Conservation (phyloP, 2,329 filamentous ascomycete genomes). For the Diplodia corticola region DNA sequence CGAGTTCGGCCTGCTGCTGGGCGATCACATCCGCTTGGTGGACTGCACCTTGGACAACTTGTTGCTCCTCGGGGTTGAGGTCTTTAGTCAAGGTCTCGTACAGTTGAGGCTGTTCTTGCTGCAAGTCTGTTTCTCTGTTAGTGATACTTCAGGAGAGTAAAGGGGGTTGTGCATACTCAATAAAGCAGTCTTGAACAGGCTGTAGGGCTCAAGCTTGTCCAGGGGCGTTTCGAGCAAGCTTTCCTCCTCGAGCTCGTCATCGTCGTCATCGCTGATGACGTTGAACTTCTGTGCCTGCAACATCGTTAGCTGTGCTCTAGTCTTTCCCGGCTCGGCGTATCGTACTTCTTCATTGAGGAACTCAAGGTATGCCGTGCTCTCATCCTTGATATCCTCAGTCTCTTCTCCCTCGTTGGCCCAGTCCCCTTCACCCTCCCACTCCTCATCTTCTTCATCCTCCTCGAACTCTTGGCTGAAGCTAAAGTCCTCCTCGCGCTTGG, state of each 20-base stretch:
- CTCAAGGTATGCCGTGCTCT: conserved; percentile 91
- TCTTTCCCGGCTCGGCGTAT: conserved; percentile 2
- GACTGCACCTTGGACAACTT: conserved; percentile 75
- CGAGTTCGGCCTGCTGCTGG: conserved; percentile 34
- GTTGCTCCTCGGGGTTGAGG: conserved; percentile 77
- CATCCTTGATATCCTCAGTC: conserved; percentile 71
- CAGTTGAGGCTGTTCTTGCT: conserved; percentile 86
- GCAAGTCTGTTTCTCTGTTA: conserved; percentile 63
- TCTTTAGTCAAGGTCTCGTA: conserved; percentile 79
- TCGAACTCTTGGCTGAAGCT: conserved; percentile 71
- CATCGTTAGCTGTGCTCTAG: conserved; percentile 24
- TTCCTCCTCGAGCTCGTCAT: conserved; percentile 90
- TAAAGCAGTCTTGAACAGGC: conserved; percentile 79
- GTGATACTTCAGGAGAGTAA: conserved; percentile 15
- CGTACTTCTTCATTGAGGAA: conserved; percentile 88
- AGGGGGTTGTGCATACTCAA: conserved; percentile 65
- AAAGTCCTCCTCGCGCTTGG: conserved; percentile 80
- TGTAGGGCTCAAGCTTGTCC: conserved; percentile 93
- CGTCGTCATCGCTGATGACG: conserved; percentile 71
- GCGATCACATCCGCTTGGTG: conserved; percentile 65
- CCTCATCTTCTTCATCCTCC: conserved; percentile 74
- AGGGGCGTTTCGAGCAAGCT: conserved; percentile 89
- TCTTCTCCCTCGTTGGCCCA: conserved; percentile 68
- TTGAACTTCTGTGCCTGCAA: conserved; percentile 79
- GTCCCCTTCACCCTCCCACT: conserved; percentile 76